Evolutionary conservation across 1,139 yeast species (phyloP).

Genomic region (Pichia sp.): DNA sequence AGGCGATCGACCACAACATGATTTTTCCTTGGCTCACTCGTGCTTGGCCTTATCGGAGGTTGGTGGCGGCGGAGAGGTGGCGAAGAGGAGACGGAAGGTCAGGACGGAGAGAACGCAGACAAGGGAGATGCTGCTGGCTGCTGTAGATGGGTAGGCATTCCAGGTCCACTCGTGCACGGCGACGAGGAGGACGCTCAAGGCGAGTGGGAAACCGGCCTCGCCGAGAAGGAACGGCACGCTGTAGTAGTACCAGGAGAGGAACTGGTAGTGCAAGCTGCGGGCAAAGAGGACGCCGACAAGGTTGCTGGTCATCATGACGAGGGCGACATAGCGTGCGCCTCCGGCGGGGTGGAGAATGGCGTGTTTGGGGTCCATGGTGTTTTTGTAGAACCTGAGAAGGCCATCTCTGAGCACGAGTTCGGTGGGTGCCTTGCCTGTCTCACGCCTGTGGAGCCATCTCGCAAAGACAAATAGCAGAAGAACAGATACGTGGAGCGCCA

Average conservation of each 20-base stretch:
- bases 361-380: slow-evolving; percentile 36
- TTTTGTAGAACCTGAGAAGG: slow-evolving; percentile 31
- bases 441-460: slow-evolving; percentile 36
- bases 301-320: slow-evolving; percentile 57
- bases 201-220: background rate
- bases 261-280: slow-evolving; percentile 87
- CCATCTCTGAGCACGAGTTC: slow-evolving; percentile 37
- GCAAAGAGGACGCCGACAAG: slow-evolving; percentile 75
- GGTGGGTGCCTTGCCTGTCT: slow-evolving; percentile 39
- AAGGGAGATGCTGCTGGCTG: slow-evolving; percentile 36
- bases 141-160: slow-evolving; percentile 63
- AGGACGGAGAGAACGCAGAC: background rate
- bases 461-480: slow-evolving; percentile 42
- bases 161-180: slow-evolving; percentile 63
- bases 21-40: background rate
- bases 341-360: slow-evolving; percentile 32
- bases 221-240: slow-evolving; percentile 66
- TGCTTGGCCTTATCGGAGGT: background rate
- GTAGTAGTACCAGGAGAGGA: slow-evolving; percentile 89
- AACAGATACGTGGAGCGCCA: slow-evolving; percentile 47
- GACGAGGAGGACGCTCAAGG: slow-evolving; percentile 32
- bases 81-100: background rate
- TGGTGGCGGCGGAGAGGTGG: background rate
- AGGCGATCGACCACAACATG: background rate
- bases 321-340: slow-evolving; percentile 49